Evolutionary conservation across 768 basidiomycete genomes (phyloP), one percentile per base, ranked within the genome.

Genomic region (Auriscalpium vulgare): DNA sequence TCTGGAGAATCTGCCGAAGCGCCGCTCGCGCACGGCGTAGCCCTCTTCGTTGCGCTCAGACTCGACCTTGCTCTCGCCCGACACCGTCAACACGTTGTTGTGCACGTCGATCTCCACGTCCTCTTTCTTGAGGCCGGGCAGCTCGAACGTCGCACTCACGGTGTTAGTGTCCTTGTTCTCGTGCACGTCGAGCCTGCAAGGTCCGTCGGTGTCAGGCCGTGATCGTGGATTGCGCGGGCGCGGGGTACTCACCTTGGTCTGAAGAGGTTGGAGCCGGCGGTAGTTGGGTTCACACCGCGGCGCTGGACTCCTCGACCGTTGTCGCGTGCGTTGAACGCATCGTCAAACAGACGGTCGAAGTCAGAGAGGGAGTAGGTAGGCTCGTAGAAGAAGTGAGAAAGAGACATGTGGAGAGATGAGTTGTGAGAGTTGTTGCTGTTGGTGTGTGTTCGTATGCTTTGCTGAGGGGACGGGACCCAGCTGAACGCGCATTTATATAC

Each of bases 91-190:
- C 14, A 73, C 68, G 55, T 75, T 73, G 54, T 77, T 72, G 59
- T 77, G 72, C 9, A 80, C 66, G 54, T 83, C 79, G 55, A 84
- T 75, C 50, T 68, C 65, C 55, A 83, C 69, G 54, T 81, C 68
- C 49, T 80, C 76, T 29, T 77, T 75, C 57, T 71, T 70, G 47
- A 82, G 40, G 13, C 81, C 82, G 1, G 83, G 80, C 19, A 84
- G 67, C 56, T 84, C 83, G 60, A 83, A 79, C 11, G 71, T 65
- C 36, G 80, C 82, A 1, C 76, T 78, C 52, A 84, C 75, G 17
- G 71, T 63, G 58, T 80, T 78, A 21, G 66, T 67, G 19, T 77
- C 72, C 2, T 60, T 37, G 53, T 80, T 68, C 59, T 82, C 78
- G 58, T 79, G 76, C 10, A 81, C 64, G 58, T 82, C 78, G 75